Evolutionary conservation across 345 rosid genomes (phyloP), one percentile per base, ranked within the genome.

Genomic region (Mercurialis annua): DNA sequence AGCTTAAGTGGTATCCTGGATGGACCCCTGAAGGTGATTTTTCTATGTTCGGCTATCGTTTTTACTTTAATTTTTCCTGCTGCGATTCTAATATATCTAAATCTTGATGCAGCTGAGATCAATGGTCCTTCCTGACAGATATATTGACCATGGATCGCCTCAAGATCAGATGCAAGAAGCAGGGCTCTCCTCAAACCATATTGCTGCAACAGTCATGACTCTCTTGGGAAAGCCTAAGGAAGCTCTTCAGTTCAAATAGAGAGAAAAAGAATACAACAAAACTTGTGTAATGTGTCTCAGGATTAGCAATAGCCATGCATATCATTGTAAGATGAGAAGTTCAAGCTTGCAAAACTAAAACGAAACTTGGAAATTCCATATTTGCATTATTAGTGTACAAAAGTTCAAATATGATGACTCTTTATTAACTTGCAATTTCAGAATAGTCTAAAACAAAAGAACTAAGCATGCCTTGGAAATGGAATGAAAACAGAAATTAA

Each of bases 61-160:
- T 23, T 31, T 27, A 7, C 2, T 40, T 61, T 49, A 18, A 0
- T 27, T 14, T 21, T 60, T 3, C 26, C 18, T 24, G 4, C 8
- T 48, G 12, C 2, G 49, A 10, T 48, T 62, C 72, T 79, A 55
- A 74, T 27, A 17, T 34, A 26, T 26, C 24, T 40, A 46, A 27
- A 40, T 24, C 6, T 43, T 75, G 48, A 30, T 79, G 73, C 88
- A 88, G 90, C 72, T 82, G 72, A 76, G 90, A 77, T 43, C 87
- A 42, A 88, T 88, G 90, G 82, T 85, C 51, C 86, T 88, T 64
- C 93, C 90, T 9, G 93, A 88, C 59, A 81, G 87, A 78, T 85
- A 88, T 70, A 88, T 88, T 18, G 90, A 85, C 23, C 90, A 85
- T 54, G 93, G 90, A 62, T 50, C 90, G 47, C 80, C 83, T 7